Conservation (phyloP, 306 rosid species). For the Acacia melanoxylon region DNA sequence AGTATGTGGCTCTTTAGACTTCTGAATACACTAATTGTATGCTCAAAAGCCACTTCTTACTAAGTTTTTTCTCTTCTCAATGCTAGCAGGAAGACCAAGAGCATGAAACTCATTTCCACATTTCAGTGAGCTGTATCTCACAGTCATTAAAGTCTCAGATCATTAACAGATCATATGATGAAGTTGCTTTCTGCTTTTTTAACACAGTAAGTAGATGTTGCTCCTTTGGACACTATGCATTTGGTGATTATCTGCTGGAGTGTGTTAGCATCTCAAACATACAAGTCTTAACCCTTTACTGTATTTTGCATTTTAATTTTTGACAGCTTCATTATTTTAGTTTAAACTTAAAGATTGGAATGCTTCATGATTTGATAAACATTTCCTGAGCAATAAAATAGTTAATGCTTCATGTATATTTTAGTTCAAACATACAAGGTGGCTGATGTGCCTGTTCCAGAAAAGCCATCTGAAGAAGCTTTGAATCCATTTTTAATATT, state of each 20-base stretch:
- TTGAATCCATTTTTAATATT: constrained; percentile 80
- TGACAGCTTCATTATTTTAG: too few species aligned
- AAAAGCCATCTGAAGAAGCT: constrained; percentile 81
- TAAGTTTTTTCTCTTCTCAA: too few species aligned
- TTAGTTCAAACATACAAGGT: too few species aligned
- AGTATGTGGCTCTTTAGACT: background rate
- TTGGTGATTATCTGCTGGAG: constrained; percentile 14
- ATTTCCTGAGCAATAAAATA: too few species aligned
- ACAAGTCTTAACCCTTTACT: background rate
- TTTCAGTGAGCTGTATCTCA: too few species aligned
- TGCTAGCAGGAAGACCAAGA: too few species aligned
- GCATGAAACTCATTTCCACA: too few species aligned
- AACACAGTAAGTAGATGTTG: constrained; percentile 65
- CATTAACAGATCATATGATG: constrained; percentile 62
- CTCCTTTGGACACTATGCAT: constrained; percentile 11
- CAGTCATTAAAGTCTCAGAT: too few species aligned
- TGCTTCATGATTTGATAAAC: background rate
- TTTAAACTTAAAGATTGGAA: background rate
- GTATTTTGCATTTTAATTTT: background rate
- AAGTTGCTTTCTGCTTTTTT: constrained; percentile 88
- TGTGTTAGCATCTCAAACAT: constrained; percentile 17
- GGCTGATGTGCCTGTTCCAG: constrained; percentile 50
- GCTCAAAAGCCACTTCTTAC: too few species aligned
- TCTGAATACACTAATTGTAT: too few species aligned
- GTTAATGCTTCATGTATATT: too few species aligned